A percentile compares a stretch with the other conserved stretches of the same genome.
Evolutionary conservation across 441 rosid genomes (phyloP).

Genomic region (Gossypium armourianum): DNA sequence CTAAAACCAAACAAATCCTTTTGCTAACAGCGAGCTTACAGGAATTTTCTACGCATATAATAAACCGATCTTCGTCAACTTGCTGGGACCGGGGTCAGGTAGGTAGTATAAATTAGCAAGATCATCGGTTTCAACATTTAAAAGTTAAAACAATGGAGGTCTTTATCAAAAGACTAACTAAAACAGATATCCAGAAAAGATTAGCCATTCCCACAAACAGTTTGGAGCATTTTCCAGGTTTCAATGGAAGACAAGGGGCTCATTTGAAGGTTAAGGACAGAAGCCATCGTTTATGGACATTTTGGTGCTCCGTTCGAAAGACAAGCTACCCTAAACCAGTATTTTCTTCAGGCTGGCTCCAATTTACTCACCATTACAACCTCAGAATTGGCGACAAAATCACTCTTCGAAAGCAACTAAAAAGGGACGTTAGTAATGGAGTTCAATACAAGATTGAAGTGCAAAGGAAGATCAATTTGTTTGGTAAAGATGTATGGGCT

Average conservation of each 20-base stretch:
- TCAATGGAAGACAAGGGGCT: neutral
- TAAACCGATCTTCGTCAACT: no score
- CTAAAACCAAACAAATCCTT: no score
- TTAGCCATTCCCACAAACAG: neutral
- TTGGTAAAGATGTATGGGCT: slow-evolving; percentile 2
- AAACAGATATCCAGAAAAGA: neutral
- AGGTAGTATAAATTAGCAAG: neutral
- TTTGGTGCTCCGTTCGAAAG: slow-evolving; percentile 3
- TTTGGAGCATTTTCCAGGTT: neutral
- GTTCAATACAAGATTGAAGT: neutral
- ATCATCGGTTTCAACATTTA: neutral
- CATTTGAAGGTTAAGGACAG: neutral
- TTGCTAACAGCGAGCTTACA: no score
- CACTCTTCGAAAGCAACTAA: neutral
- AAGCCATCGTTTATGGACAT: neutral
- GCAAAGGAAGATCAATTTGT: neutral
- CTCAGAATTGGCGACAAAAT: neutral
- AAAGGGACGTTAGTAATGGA: neutral
- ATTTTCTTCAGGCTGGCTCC: neutral
- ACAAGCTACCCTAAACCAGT: neutral
- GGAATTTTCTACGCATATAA: no score
- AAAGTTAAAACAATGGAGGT: neutral
- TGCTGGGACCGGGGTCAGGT: no score
- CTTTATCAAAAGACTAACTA: neutral
- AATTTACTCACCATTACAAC: neutral